These are phyloP conservation scores for Vitis hybrid DNA, from an alignment of 177 flowering plant genomes.

Conservation along the genomic window DNA sequence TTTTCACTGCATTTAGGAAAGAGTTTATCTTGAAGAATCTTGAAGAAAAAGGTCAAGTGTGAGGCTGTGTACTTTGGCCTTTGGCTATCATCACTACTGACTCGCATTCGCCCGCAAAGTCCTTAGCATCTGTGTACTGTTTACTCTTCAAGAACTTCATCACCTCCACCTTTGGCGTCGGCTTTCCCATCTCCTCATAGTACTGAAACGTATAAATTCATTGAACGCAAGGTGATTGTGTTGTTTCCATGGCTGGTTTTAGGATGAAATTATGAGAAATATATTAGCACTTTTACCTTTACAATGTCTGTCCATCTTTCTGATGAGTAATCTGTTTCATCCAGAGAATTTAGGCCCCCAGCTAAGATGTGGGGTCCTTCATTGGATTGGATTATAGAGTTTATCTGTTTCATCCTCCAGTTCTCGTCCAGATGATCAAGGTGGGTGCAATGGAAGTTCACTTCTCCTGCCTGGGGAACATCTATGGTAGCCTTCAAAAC, in stretches of 20 bases:
- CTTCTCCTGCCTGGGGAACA: conserved; percentile 73
- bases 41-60: not conserved
- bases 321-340: conserved; percentile 77
- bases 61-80: conserved; percentile 74
- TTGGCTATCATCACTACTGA: conserved; percentile 90
- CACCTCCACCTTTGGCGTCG: conserved; percentile 82
- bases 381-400: conserved; percentile 63
- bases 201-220: conserved; percentile 46
- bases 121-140: conserved; percentile 77
- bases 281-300: conserved; percentile 40
- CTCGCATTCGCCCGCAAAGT: conserved; percentile 87
- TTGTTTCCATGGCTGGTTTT: not conserved
- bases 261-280: not conserved
- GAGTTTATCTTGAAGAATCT: not conserved
- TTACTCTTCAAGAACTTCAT: conserved; percentile 72
- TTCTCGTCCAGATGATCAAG: conserved; percentile 91
- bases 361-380: conserved; percentile 76
- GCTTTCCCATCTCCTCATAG: conserved; percentile 93
- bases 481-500: conserved; percentile 84
- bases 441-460: conserved; percentile 80
- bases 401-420: conserved; percentile 96
- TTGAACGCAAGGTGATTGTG: not conserved
- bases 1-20: not conserved
- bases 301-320: conserved; percentile 94
- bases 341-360: conserved; percentile 90